phyloP scores from a whole-genome alignment of 108 stramenopile species.

The Cylindrotheca closterium region DNA sequence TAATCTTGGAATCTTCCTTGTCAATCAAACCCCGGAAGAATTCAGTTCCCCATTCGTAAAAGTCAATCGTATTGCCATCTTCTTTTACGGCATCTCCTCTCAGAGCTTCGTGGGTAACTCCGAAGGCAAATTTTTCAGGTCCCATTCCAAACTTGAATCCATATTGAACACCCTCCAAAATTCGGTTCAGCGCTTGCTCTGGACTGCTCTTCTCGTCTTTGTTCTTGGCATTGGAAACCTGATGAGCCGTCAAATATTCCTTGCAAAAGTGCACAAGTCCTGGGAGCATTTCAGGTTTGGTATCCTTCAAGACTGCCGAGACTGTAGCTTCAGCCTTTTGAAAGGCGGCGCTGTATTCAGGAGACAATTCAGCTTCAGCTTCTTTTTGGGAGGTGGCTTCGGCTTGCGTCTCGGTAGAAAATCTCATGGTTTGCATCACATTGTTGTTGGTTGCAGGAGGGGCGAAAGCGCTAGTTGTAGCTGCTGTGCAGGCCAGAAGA shows the following conservation, averaged over 20 bases:
- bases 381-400: conserved; percentile 2
- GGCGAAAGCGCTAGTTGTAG: background rate
- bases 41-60: conserved; percentile 83
- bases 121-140: conserved; percentile 64
- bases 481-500: background rate
- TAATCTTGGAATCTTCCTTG: conserved; percentile 57
- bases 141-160: conserved; percentile 75
- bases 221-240: conserved; percentile 27
- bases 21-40: conserved; percentile 93
- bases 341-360: conserved; percentile 58
- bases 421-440: no score
- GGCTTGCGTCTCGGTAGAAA: conserved; percentile 4
- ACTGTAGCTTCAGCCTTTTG: conserved; percentile 39
- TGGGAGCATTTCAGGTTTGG: conserved; percentile 33
- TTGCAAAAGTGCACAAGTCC: conserved; percentile 64
- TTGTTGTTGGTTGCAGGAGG: no score
- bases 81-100: conserved; percentile 56
- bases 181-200: conserved; percentile 36
- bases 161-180: conserved; percentile 57
- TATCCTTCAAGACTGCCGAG: conserved; percentile 28
- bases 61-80: conserved; percentile 66
- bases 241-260: conserved; percentile 72
- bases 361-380: conserved; percentile 5
- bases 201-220: conserved; percentile 30
- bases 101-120: conserved; percentile 68